These are phyloP conservation scores for Sherardia arvensis DNA, from an alignment of 257 asterid species.

Conservation along the genomic window DNA sequence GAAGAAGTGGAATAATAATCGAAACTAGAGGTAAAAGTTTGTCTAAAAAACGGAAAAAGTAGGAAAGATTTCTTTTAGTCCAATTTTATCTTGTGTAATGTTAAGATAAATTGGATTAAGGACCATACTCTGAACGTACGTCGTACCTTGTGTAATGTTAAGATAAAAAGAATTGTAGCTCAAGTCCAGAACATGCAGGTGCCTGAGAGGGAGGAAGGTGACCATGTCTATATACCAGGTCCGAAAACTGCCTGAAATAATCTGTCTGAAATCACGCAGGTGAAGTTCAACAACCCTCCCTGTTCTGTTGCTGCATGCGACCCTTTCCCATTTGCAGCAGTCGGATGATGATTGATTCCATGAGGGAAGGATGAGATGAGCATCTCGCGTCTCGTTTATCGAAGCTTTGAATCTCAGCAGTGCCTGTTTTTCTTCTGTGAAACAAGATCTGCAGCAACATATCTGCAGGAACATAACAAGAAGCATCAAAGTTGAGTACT, in stretches of 20 bases:
- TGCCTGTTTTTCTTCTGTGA: not conserved
- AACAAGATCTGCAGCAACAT: not conserved
- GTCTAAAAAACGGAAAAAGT: too few relatives aligned
- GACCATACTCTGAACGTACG: too few relatives aligned
- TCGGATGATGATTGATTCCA: not conserved
- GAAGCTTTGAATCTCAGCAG: constrained; percentile 1
- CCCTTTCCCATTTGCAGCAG: constrained; percentile 2
- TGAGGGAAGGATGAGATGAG: not conserved
- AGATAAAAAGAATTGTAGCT: not conserved
- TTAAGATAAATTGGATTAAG: too few relatives aligned
- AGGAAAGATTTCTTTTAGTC: too few relatives aligned
- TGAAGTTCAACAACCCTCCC: constrained; percentile 1
- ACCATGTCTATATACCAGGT: not conserved
- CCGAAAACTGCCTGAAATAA: not conserved
- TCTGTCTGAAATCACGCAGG: not conserved
- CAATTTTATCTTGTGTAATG: too few relatives aligned
- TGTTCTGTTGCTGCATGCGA: not conserved
- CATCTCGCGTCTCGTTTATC: not conserved
- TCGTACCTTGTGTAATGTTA: not conserved
- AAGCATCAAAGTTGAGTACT: constrained; percentile 10
- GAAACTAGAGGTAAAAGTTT: too few relatives aligned
- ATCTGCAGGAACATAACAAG: too few relatives aligned
- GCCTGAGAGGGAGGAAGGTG: not conserved
- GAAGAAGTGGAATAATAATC: too few relatives aligned
- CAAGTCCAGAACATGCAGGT: not conserved